Percentiles rank a stretch among this genome's conserved stretches.
These are phyloP conservation scores for Fonsecaea pedrosoi DNA, from an alignment of 2,329 filamentous ascomycete species.

Conservation along the genomic window DNA sequence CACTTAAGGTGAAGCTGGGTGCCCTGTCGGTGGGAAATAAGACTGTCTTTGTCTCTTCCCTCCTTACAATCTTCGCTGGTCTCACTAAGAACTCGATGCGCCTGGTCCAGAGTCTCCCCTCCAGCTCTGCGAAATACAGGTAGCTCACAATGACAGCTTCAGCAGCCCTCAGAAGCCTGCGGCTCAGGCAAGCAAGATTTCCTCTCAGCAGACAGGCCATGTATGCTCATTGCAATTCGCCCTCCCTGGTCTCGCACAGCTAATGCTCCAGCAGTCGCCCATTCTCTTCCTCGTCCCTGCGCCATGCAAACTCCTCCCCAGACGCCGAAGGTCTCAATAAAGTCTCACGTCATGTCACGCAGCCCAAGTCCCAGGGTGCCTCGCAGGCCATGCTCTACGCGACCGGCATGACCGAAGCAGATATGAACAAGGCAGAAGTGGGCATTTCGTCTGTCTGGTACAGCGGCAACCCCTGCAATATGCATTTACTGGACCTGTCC, in stretches of 20 bases:
- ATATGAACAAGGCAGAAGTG: slow-evolving; percentile 96
- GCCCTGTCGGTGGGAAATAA: neutral
- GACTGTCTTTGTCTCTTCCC: neutral
- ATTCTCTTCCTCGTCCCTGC: slow-evolving; percentile 29
- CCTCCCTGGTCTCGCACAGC: neutral
- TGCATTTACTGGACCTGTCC: slow-evolving; percentile 93
- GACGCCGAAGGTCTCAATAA: slow-evolving; percentile 69
- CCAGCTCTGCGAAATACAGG: neutral
- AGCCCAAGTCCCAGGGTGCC: slow-evolving; percentile 96
- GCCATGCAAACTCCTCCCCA: slow-evolving; percentile 16
- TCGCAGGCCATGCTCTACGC: slow-evolving; percentile 99
- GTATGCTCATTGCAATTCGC: slow-evolving; percentile 12
- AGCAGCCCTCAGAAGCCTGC: slow-evolving; percentile 32
- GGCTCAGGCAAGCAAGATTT: slow-evolving; percentile 30
- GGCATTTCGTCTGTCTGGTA: slow-evolving; percentile 99
- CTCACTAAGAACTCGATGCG: neutral
- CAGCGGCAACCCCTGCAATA: slow-evolving; percentile 98
- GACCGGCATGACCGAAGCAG: slow-evolving; percentile 81
- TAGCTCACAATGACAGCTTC: slow-evolving; percentile 31
- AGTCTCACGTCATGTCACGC: slow-evolving; percentile 83
- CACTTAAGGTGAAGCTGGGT: slow-evolving; percentile 1
- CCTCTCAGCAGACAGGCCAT: slow-evolving; percentile 7
- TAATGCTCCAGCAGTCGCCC: slow-evolving; percentile 19
- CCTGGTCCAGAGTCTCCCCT: neutral
- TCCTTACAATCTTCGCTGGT: neutral